Evolutionary conservation across 2,329 filamentous ascomycete genomes (phyloP).

Genomic region (Rugonectria rugulosa): DNA sequence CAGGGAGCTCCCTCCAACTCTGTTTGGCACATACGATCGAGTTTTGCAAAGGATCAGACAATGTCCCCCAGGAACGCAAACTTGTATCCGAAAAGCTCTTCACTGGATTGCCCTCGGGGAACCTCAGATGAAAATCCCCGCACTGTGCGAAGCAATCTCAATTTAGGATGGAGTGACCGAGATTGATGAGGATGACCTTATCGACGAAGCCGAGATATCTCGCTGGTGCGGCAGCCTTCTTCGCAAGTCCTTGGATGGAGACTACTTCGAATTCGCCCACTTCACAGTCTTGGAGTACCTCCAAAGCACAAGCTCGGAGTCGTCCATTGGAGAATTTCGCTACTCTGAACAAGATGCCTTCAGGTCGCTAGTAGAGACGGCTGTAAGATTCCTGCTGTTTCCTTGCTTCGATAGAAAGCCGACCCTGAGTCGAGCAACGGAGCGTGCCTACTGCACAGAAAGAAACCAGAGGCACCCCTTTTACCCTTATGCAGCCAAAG

Average conservation of each 20-base stretch:
- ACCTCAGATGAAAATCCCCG: neutral
- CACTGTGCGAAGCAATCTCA: slow-evolving; percentile 19
- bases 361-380: neutral
- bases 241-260: slow-evolving; percentile 8
- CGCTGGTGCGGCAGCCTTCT: slow-evolving; percentile 11
- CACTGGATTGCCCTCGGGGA: slow-evolving; percentile 5
- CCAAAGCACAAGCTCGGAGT: neutral
- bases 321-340: neutral
- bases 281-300: slow-evolving; percentile 24
- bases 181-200: slow-evolving; percentile 3
- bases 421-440: neutral
- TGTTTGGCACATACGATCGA: slow-evolving; percentile 13
- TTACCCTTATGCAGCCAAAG: neutral
- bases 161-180: neutral
- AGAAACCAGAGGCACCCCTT: neutral
- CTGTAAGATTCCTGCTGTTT: neutral
- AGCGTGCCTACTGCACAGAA: neutral
- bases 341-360: neutral
- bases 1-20: slow-evolving; percentile 5
- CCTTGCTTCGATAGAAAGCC: slow-evolving; percentile 2
- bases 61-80: neutral
- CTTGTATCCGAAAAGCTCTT: neutral
- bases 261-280: slow-evolving; percentile 17
- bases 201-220: slow-evolving; percentile 4
- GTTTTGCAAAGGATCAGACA: slow-evolving; percentile 4